Conservation (phyloP, 177 flowering plant species). For the Vitis hybrid region DNA sequence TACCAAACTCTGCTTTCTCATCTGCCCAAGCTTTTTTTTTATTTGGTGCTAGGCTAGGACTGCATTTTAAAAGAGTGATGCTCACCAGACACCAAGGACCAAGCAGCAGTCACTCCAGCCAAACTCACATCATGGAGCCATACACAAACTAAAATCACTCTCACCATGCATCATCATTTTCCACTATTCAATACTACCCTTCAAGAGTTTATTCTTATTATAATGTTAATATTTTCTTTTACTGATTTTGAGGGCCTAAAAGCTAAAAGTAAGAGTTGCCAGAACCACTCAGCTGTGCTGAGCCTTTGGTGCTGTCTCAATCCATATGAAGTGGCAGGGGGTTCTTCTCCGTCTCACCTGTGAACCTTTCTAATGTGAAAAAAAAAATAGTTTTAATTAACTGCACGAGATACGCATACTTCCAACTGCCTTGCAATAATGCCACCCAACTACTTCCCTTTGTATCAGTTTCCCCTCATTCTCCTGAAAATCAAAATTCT, state of each 20-base stretch:
- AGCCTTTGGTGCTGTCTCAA: neutral
- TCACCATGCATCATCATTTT: too few species aligned
- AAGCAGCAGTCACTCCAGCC: too few species aligned
- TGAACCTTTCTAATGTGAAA: conserved; percentile 17
- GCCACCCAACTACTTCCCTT: conserved; percentile 11
- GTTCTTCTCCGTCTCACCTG: conserved; percentile 17
- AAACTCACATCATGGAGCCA: too few species aligned
- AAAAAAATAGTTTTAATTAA: conserved; percentile 9
- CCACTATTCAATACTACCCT: too few species aligned
- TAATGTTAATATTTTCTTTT: too few species aligned
- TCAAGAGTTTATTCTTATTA: too few species aligned
- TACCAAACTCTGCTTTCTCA: neutral
- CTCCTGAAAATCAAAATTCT: neutral
- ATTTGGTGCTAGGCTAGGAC: too few species aligned
- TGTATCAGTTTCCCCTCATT: neutral
- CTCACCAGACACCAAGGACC: too few species aligned
- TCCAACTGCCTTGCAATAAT: conserved; percentile 14
- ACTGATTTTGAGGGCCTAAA: neutral
- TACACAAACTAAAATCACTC: too few species aligned
- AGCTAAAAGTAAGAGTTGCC: neutral
- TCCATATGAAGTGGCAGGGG: neutral
- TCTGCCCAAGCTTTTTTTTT: too few species aligned
- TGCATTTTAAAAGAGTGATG: too few species aligned
- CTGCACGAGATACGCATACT: conserved; percentile 28
- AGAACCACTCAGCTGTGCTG: too few species aligned